A percentile compares a stretch with the other conserved stretches of the same genome.
These are phyloP conservation scores for Yamadazyma takamatsuzukensis DNA, from an alignment of 805 yeast species.

Conservation along the genomic window DNA sequence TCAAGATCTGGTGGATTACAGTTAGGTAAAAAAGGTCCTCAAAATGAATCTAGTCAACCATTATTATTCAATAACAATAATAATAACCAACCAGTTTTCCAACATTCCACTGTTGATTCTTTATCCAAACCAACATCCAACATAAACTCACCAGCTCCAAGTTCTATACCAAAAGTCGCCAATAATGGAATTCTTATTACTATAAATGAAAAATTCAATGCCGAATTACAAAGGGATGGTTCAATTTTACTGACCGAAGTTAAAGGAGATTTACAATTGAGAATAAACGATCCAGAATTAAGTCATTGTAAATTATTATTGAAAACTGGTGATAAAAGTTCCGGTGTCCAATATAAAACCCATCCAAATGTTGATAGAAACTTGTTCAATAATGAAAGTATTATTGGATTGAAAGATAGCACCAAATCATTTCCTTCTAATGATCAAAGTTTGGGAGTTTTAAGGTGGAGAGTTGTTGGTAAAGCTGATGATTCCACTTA, in stretches of 20 bases:
- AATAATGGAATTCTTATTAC: constrained; percentile 80
- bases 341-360: constrained; percentile 74
- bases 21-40: constrained; percentile 56
- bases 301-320: constrained; percentile 65
- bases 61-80: constrained; percentile 17
- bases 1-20: constrained; percentile 58
- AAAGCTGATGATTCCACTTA: constrained; percentile 53
- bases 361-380: constrained; percentile 93
- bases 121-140: constrained; percentile 13
- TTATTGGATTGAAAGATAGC: constrained; percentile 73
- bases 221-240: constrained; percentile 83
- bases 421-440: constrained; percentile 84
- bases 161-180: constrained; percentile 23
- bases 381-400: constrained; percentile 52
- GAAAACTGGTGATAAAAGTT: constrained; percentile 43
- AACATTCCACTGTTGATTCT: constrained; percentile 20
- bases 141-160: constrained; percentile 7
- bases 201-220: constrained; percentile 72
- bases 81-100: constrained; percentile 31
- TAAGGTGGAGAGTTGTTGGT: constrained; percentile 85
- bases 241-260: constrained; percentile 64
- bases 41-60: constrained; percentile 26
- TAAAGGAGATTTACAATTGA: constrained; percentile 86
- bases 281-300: constrained; percentile 73
- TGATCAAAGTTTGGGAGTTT: constrained; percentile 84